Conservation (phyloP, 768 basidiomycete species). For the Candolleomyces eurysporus region DNA sequence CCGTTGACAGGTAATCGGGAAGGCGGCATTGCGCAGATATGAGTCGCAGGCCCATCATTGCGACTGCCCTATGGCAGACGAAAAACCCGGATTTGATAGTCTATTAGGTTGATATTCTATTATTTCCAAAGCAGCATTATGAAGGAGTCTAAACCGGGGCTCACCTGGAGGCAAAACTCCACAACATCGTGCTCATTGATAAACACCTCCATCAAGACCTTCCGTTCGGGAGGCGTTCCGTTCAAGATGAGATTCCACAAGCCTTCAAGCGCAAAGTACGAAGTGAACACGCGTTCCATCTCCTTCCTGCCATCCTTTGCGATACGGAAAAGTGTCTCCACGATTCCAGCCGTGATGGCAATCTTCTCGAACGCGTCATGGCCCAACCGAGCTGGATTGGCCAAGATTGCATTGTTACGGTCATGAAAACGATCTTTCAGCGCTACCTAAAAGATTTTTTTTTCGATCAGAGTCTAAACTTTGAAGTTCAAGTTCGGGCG, state of each 20-base stretch:
- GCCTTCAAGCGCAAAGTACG: conserved; percentile 20
- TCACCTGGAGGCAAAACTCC: conserved; percentile 21
- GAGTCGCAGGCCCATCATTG: conserved; percentile 15
- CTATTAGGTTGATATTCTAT: background rate
- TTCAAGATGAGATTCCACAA: conserved; percentile 19
- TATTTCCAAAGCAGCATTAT: too few relatives aligned
- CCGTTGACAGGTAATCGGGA: conserved; percentile 15
- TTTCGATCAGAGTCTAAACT: background rate
- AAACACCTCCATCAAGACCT: conserved; percentile 19
- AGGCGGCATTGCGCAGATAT: conserved; percentile 21
- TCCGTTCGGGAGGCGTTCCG: conserved; percentile 19
- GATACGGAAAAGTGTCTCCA: conserved; percentile 22
- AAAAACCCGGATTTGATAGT: background rate
- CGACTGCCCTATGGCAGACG: conserved; percentile 20
- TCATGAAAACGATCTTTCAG: conserved; percentile 1
- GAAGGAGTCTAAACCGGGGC: background rate
- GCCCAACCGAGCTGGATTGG: background rate
- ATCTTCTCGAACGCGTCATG: conserved; percentile 19
- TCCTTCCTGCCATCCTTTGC: conserved; percentile 16
- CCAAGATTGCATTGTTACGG: background rate
- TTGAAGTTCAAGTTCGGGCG: background rate
- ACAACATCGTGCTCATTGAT: conserved; percentile 16
- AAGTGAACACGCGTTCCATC: conserved; percentile 14
- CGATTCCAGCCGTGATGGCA: conserved; percentile 23
- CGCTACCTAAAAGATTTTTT: background rate